Conservation (phyloP, 202 grass and related monocot genomes). For the Bolboschoenoplectus hybrid region DNA sequence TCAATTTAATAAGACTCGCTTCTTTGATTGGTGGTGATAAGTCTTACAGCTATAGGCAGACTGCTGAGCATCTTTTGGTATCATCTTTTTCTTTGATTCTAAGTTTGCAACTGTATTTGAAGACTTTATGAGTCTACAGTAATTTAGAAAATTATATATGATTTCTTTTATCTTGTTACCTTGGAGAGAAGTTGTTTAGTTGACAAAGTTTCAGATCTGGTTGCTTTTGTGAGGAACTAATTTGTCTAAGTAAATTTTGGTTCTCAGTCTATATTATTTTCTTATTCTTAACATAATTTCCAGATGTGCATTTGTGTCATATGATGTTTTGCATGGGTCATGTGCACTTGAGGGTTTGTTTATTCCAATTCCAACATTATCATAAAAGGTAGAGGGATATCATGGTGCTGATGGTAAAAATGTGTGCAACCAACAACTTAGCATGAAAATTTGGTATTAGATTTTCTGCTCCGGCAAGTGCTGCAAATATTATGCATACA, state of each 20-base stretch:
- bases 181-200: not conserved
- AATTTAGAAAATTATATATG: too few relatives aligned
- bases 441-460: not conserved
- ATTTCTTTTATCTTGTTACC: not conserved
- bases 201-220: not conserved
- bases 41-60: conserved; percentile 56
- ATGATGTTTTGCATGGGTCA: not conserved
- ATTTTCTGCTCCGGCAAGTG: not conserved
- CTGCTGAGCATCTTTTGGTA: conserved; percentile 93
- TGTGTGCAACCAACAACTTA: not conserved
- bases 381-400: not conserved
- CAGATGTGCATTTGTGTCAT: not conserved
- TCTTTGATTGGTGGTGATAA: conserved; percentile 63
- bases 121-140: not conserved
- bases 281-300: not conserved
- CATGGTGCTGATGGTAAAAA: not conserved
- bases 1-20: conserved; percentile 87
- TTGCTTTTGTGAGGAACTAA: not conserved
- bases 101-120: not conserved
- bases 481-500: not conserved
- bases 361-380: not conserved
- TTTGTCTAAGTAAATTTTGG: not conserved
- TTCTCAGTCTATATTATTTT: not conserved
- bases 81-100: conserved; percentile 21
- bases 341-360: not conserved